A percentile compares a stretch with the other conserved stretches of the same genome.
Evolutionary conservation across 768 basidiomycete species (phyloP).

Genomic region (Mycena chlorophos): DNA sequence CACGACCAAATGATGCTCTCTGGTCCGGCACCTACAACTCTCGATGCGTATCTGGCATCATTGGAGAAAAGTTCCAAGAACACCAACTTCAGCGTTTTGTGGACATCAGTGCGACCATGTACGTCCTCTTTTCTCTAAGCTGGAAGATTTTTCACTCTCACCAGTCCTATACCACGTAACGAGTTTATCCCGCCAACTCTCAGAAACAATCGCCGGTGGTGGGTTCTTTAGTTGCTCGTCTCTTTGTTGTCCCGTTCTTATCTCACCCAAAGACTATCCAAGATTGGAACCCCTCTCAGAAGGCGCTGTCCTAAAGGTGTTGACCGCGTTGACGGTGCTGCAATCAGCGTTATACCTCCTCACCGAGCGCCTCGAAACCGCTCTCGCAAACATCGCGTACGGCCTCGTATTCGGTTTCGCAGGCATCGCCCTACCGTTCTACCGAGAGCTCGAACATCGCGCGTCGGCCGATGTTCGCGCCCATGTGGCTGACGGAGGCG

Average conservation of each 20-base stretch:
- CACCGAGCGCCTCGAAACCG: background rate
- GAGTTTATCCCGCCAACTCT: background rate
- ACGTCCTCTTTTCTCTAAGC: background rate
- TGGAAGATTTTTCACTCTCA: background rate
- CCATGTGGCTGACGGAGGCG: background rate
- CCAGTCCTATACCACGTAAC: background rate
- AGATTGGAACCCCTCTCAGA: background rate
- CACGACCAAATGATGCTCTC: background rate
- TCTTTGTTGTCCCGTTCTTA: background rate
- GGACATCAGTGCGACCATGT: background rate
- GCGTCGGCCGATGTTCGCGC: background rate
- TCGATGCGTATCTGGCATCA: background rate
- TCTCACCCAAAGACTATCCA: background rate
- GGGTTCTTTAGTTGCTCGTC: background rate
- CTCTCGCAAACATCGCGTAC: background rate
- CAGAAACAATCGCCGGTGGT: background rate
- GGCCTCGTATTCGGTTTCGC: background rate
- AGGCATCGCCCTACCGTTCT: background rate
- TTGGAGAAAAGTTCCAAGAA: background rate
- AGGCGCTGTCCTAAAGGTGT: background rate
- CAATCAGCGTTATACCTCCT: background rate
- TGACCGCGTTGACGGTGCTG: background rate
- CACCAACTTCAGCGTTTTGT: background rate
- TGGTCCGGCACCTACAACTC: background rate
- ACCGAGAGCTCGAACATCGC: background rate